A percentile compares a stretch with the other conserved stretches of the same genome.
These are phyloP conservation scores for Esteya vermicola DNA, from an alignment of 2,329 filamentous ascomycete genomes.

Conservation along the genomic window DNA sequence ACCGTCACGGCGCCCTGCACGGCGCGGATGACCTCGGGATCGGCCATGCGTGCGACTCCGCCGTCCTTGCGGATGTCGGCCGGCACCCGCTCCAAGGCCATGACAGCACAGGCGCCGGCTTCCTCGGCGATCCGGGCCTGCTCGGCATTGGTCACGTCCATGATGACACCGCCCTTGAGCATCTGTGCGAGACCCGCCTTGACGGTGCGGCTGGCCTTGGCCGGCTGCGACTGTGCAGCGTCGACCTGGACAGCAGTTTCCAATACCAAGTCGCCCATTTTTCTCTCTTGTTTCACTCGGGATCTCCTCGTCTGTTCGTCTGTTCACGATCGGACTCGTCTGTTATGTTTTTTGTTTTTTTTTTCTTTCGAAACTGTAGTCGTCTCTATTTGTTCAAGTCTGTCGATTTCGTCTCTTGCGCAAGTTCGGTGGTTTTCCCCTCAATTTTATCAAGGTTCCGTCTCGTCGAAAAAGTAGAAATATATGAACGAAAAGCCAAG, in stretches of 20 bases:
- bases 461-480: too few species aligned
- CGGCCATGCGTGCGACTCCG: conserved; percentile 92
- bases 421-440: not conserved
- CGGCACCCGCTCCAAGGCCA: conserved; percentile 95
- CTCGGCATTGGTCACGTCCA: conserved; percentile 91
- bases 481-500: too few species aligned
- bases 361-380: not conserved
- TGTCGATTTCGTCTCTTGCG: not conserved
- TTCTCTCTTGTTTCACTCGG: too few species aligned
- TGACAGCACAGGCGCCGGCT: conserved; percentile 88
- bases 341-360: not conserved
- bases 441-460: too few species aligned
- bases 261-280: too few species aligned
- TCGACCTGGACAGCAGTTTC: too few species aligned
- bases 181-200: conserved; percentile 95
- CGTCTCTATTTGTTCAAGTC: not conserved
- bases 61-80: conserved; percentile 89
- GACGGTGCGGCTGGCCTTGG: conserved; percentile 36
- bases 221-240: too few species aligned
- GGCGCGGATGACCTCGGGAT: conserved; percentile 85
- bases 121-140: conserved; percentile 96
- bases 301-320: too few species aligned
- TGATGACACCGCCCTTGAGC: conserved; percentile 98
- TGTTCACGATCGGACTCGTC: too few species aligned
- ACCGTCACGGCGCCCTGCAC: conserved; percentile 94